Evolutionary conservation across 78 protist species (phyloP).

Genomic region (Protostelium mycophagum): DNA sequence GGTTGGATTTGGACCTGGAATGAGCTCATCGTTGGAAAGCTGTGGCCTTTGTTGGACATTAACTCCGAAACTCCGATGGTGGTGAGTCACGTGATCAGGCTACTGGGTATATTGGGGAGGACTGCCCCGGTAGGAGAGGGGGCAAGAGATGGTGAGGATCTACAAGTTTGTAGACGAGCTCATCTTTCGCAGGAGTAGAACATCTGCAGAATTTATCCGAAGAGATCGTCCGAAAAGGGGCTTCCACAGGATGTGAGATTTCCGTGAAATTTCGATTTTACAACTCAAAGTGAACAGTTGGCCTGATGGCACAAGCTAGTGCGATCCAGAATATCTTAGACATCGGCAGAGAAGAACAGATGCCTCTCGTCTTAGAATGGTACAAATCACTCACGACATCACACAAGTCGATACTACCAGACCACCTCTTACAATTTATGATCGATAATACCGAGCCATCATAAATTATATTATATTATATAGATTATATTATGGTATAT

Average conservation of each 20-base stretch:
- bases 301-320: neutral
- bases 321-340: neutral
- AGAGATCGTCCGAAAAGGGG: neutral
- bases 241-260: neutral
- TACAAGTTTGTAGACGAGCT: no score
- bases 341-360: neutral
- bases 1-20: neutral
- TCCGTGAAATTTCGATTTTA: neutral
- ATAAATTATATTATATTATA: no score
- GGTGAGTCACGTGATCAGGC: neutral
- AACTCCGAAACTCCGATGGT: neutral
- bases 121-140: neutral
- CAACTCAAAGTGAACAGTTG: neutral
- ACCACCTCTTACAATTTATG: neutral
- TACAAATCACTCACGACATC: neutral
- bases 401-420: neutral
- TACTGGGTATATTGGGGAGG: neutral
- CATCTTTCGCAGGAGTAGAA: no score
- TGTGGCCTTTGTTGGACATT: neutral
- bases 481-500: no score
- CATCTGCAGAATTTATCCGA: neutral
- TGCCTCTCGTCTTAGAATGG: neutral
- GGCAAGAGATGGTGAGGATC: neutral
- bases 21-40: neutral
- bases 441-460: no score